Percentiles rank a stretch among this genome's conserved stretches.
Evolutionary conservation across 2,329 filamentous ascomycete genomes (phyloP).

Genomic region (Pseudogymnoascus sp.): DNA sequence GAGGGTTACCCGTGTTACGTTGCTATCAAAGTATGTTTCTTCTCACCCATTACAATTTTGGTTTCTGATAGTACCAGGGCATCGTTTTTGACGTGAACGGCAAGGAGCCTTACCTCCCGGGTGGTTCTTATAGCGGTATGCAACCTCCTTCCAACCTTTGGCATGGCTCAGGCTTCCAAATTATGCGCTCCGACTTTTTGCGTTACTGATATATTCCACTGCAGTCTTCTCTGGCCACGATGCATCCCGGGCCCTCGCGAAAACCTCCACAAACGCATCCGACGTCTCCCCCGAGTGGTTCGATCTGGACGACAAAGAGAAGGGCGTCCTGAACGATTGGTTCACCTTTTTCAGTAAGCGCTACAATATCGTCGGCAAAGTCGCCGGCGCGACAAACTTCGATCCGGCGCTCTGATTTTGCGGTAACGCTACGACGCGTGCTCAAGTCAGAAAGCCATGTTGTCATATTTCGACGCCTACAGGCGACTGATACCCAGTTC

Average conservation of each 20-base stretch:
- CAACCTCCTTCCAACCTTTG: slow-evolving; percentile 12
- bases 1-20: slow-evolving; percentile 60
- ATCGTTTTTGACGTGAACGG: slow-evolving; percentile 90
- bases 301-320: slow-evolving; percentile 75
- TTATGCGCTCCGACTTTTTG: not conserved
- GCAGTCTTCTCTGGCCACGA: slow-evolving; percentile 94
- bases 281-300: slow-evolving; percentile 79
- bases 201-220: not conserved
- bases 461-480: not conserved
- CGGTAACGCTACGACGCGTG: not conserved
- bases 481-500: not conserved
- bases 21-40: slow-evolving; percentile 52
- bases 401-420: not conserved
- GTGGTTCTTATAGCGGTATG: slow-evolving; percentile 78
- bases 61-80: slow-evolving; percentile 46
- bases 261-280: slow-evolving; percentile 76
- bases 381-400: slow-evolving; percentile 53
- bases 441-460: not conserved
- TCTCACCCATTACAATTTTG: not conserved
- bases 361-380: slow-evolving; percentile 78
- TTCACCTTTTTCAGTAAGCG: slow-evolving; percentile 92
- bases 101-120: slow-evolving; percentile 77
- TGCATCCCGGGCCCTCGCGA: slow-evolving; percentile 81
- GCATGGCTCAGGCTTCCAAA: not conserved
- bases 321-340: slow-evolving; percentile 83